Base-by-base conservation (phyloP, 2,329 filamentous ascomycete genomes). In the Amylocarpus encephaloides region DNA sequence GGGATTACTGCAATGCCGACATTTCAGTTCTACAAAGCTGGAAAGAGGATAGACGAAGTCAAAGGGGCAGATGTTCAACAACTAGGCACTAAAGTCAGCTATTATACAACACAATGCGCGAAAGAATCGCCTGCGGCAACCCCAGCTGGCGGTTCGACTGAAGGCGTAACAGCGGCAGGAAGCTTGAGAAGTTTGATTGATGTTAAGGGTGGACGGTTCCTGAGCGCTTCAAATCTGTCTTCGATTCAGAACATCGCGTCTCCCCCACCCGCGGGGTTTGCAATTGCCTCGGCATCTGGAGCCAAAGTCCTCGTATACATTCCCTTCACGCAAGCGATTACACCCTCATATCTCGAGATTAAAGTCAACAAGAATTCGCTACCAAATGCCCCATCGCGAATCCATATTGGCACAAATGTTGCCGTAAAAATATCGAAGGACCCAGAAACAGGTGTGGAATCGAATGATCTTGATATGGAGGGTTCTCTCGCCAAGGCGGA, bases 1-100 rank as follows among this genome's bases (percentile, higher is more conserved):
- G 78, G 80, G 61, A 83, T 96, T 64, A 82, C 82, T 59, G 88
- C 88, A 73, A 90, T 95, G 82, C 92, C 92, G 4, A 96, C 92
- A 43, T 97, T 97, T 71, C 80, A 95, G 67, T 82, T 97, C 70
- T 90, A 88, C 75, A 86, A 88, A 72, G 80, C 80, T 64, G 83
- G 84, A 61, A 74, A 77, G 59, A 80, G 85, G 64, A 76, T 87
- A 63, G 79, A 87, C 60, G 88, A 85, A 44, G 82, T 95, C 63
- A 79, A 80, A 63, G 93, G 92, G 60, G 90, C 90, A 33, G 87
- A 95, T 72, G 80, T 85, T 1, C 76, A 83, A 9, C 84, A 83
- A 48, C 79, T 97, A 30, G 84, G 82, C 1, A 61, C 60, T 19
- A 64, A 63, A 43, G 59, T 64, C 43, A 58, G 60, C 19, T 61